These are phyloP conservation scores for Candida palmyrensis DNA, from an alignment of 805 yeast species.

Conservation along the genomic window DNA sequence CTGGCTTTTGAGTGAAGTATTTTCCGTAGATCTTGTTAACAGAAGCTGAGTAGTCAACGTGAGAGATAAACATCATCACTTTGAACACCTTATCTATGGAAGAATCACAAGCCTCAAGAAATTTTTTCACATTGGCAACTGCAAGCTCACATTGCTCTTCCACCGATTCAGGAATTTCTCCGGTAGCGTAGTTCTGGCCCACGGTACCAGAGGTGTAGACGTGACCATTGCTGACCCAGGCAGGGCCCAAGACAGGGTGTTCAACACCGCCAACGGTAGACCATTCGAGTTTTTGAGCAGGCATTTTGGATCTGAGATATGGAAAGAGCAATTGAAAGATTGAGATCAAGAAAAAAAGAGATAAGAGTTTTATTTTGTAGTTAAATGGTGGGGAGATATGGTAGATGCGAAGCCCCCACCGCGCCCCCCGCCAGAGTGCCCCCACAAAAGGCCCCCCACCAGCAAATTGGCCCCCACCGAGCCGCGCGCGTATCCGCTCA, in stretches of 20 bases:
- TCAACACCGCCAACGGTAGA: constrained; percentile 25
- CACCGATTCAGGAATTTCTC: constrained; percentile 37
- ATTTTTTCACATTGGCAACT: constrained; percentile 36
- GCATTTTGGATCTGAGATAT: constrained; percentile 9
- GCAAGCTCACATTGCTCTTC: constrained; percentile 44
- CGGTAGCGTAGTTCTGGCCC: constrained; percentile 37
- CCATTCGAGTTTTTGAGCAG: constrained; percentile 18
- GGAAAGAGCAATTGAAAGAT: neutral
- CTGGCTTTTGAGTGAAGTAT: constrained; percentile 45
- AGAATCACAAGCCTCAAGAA: constrained; percentile 42
- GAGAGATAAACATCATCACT: constrained; percentile 44
- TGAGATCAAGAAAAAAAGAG: neutral
- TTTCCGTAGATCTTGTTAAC: constrained; percentile 44
- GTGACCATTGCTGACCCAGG: constrained; percentile 20
- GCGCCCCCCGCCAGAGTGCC: constrained; percentile 3
- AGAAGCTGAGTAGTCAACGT: constrained; percentile 34
- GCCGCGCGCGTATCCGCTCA: too few relatives aligned
- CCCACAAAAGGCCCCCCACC: constrained; percentile 1
- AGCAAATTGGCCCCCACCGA: too few relatives aligned
- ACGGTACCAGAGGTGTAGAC: constrained; percentile 47
- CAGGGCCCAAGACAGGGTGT: constrained; percentile 26
- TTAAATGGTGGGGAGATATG: too few relatives aligned
- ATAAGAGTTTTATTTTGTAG: neutral
- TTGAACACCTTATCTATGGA: constrained; percentile 43
- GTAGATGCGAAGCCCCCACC: constrained; percentile 1